Conservation (phyloP, 371 early-diverging fungal genomes). For the Circinella umbellata region DNA sequence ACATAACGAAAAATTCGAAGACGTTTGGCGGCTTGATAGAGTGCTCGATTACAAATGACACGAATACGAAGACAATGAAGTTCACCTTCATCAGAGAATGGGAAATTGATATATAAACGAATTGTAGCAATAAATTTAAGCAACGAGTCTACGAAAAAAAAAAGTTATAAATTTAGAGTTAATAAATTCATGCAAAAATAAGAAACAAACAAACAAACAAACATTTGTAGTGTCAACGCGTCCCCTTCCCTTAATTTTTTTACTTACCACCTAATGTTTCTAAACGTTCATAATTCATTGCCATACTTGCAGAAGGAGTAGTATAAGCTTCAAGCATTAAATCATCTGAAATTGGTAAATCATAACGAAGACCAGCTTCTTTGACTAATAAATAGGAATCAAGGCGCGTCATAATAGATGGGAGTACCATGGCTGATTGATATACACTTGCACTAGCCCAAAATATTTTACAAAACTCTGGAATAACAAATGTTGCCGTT, state of each 20-base stretch:
- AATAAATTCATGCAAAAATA: too few species aligned
- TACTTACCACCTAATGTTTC: slow-evolving; percentile 83
- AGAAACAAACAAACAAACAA: too few species aligned
- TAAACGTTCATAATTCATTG: slow-evolving; percentile 90
- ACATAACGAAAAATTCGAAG: slow-evolving; percentile 66
- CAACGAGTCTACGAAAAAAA: slow-evolving; percentile 70
- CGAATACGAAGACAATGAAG: slow-evolving; percentile 73
- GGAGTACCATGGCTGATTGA: slow-evolving; percentile 59
- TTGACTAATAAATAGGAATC: slow-evolving; percentile 65
- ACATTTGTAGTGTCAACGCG: too few species aligned
- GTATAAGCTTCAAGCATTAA: slow-evolving; percentile 79
- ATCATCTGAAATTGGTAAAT: slow-evolving; percentile 42
- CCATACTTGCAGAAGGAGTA: slow-evolving; percentile 68
- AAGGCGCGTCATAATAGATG: slow-evolving; percentile 71
- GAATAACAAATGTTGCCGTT: slow-evolving; percentile 51
- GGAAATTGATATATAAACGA: slow-evolving; percentile 79
- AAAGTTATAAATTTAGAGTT: not conserved
- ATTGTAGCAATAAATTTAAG: slow-evolving; percentile 86
- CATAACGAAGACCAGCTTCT: slow-evolving; percentile 56
- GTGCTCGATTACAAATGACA: slow-evolving; percentile 78
- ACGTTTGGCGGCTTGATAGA: slow-evolving; percentile 63
- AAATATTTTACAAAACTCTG: slow-evolving; percentile 58
- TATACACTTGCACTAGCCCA: slow-evolving; percentile 61
- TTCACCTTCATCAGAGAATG: slow-evolving; percentile 82
- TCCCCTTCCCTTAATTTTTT: not conserved